A percentile compares a stretch with the other conserved stretches of the same genome.
Evolutionary conservation across 345 rosid species (phyloP).

Genomic region (Pugionium cornutum): DNA sequence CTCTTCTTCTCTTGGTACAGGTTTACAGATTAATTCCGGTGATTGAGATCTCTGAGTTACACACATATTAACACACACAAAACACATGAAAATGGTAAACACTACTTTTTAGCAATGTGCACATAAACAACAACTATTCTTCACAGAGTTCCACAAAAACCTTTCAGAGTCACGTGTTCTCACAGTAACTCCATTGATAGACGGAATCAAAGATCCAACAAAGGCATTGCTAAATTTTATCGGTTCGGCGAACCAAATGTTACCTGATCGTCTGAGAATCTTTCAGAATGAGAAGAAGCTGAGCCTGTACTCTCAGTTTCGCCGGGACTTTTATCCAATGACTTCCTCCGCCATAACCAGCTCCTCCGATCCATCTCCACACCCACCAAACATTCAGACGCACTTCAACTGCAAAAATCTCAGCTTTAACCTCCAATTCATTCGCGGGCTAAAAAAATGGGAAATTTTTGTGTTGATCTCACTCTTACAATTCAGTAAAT

Average conservation of each 20-base stretch:
- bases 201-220: not conserved
- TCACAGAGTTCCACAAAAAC: not conserved
- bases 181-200: not conserved
- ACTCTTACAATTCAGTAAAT: constrained; percentile 56
- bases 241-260: not conserved
- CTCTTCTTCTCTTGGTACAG: constrained; percentile 51
- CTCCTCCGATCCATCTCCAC: constrained; percentile 59
- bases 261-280: constrained; percentile 79
- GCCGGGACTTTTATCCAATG: constrained; percentile 67
- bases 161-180: too few relatives aligned
- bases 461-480: constrained; percentile 35
- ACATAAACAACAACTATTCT: not conserved
- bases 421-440: constrained; percentile 27
- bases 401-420: constrained; percentile 20
- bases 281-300: constrained; percentile 62
- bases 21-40: constrained; percentile 59
- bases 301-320: constrained; percentile 73
- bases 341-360: constrained; percentile 78
- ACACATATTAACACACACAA: constrained; percentile 17
- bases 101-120: not conserved
- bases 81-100: constrained; percentile 11
- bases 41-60: constrained; percentile 53
- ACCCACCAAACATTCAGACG: constrained; percentile 36
- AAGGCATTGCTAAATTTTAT: not conserved
- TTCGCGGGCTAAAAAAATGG: constrained; percentile 24